A percentile compares a stretch with the other conserved stretches of the same genome.
Conservation (phyloP, 169 alveolate genomes). For the Plasmodium malariae region DNA sequence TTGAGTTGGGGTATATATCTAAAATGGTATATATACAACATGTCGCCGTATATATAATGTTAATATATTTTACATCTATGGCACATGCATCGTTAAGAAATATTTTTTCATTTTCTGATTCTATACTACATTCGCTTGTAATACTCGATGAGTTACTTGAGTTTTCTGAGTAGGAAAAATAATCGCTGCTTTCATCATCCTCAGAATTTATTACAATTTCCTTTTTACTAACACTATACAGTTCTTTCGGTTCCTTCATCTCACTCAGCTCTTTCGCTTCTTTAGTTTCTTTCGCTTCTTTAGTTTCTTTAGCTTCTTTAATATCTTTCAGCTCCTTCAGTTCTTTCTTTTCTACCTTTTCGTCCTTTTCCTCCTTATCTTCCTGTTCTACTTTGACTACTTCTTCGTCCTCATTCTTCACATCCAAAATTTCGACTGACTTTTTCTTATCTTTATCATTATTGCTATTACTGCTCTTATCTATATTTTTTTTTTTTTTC, state of each 20-base stretch:
- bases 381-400: not conserved
- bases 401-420: conserved; percentile 14
- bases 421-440: not conserved
- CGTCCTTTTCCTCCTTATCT: conserved; percentile 6
- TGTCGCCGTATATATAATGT: conserved; percentile 73
- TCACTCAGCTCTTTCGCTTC: not conserved
- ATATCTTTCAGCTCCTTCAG: conserved; percentile 20
- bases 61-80: conserved; percentile 64
- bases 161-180: conserved; percentile 12
- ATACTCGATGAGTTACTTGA: conserved; percentile 43
- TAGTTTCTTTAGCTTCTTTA: not conserved
- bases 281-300: not conserved
- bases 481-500: conserved; percentile 11
- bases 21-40: conserved; percentile 66
- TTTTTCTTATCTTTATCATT: conserved; percentile 9
- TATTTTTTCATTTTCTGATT: conserved; percentile 40
- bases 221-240: not conserved
- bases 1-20: conserved; percentile 62
- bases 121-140: conserved; percentile 52
- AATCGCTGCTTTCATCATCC: conserved; percentile 27
- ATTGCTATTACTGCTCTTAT: not conserved
- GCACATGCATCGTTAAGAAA: conserved; percentile 41
- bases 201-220: conserved; percentile 34
- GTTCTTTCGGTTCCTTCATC: not conserved
- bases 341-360: not conserved